Evolutionary conservation across 768 basidiomycete species (phyloP), one percentile per base, ranked within the genome.

Genomic region (Boletus patriciae): DNA sequence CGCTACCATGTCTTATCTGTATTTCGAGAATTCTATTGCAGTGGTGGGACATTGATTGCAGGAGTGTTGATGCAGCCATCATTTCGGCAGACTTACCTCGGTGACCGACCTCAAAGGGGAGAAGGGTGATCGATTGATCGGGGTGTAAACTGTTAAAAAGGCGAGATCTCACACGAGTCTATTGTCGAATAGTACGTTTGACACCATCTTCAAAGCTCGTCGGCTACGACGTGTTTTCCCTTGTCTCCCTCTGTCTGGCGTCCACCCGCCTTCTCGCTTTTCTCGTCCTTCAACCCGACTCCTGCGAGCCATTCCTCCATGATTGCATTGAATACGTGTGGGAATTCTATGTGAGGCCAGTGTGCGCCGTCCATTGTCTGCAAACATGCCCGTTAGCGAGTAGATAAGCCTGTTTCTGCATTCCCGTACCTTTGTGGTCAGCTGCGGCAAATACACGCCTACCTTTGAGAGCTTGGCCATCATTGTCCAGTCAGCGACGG

Each of bases 271-370:
- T 44, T 38, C 21, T 44, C 43, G 18, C 16, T 21, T 8, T 19
- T n/a, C 18, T 34, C 18, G 5, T 25, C 43, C n/a, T 46, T 54
- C 13, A 36, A n/a, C 11, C 23, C 52, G 11, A 63, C 21, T 9
- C 19, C 52, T 3, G 64, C 58, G 43, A 90, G 73, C 86, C 87
- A 89, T 36, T 75, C 66, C 18, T 76, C 74, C 51, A 86, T 71
- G 45, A 80, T 69, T 0, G 54, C 46, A 59, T 89, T 90, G 66
- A 85, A 80, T 42, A 71, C 70, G 2, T 69, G 52, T 0, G 86
- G 82, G 56, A 77, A 67, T 66, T 90, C 88, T 19, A 89, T 71
- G 37, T 88, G 88, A 9, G 80, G 74, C 87, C 88, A 89, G 66
- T 90, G 88, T 6, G 83, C 79, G 0, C 82, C 82, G 8, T 71